Percentiles rank a stretch among this genome's conserved stretches.
phyloP scores from a whole-genome alignment of 441 rosid genomes.

The Pelargonium australe region DNA sequence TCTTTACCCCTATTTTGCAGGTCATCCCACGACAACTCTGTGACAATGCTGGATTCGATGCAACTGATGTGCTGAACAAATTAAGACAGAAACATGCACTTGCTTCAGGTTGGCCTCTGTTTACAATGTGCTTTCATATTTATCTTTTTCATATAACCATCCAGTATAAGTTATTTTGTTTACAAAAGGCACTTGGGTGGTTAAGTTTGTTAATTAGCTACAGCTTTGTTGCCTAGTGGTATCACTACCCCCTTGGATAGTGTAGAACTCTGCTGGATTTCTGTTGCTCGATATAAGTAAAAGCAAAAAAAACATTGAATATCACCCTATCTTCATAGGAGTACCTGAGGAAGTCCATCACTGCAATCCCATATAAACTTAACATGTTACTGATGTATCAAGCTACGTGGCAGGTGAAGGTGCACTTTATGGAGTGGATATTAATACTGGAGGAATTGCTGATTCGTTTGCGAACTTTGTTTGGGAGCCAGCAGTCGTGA shows the following conservation, averaged over 20 bases:
- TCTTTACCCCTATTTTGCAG: conserved; percentile 32
- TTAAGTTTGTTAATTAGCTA: background rate
- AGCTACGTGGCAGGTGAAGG: conserved; percentile 39
- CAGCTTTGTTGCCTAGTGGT: background rate
- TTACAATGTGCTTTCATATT: background rate
- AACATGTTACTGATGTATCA: background rate
- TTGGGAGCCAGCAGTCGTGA: conserved; percentile 98
- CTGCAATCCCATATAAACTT: background rate
- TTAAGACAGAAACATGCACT: conserved; percentile 91
- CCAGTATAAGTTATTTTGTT: too few species aligned
- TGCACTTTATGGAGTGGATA: conserved; percentile 89
- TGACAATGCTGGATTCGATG: conserved; percentile 99
- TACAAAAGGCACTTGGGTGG: too few species aligned
- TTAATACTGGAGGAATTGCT: conserved; percentile 87
- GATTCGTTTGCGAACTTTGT: conserved; percentile 94
- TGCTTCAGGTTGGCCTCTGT: conserved; percentile 53
- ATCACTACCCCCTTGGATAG: background rate
- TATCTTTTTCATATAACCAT: too few species aligned
- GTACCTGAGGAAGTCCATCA: background rate
- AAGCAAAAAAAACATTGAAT: too few species aligned
- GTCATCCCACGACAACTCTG: conserved; percentile 93
- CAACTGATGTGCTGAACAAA: conserved; percentile 96
- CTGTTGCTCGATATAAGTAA: background rate
- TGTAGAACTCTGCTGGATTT: background rate
- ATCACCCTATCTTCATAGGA: too few species aligned